Evolutionary conservation across 2,329 filamentous ascomycete species (phyloP).

Genomic region (Corinectria fuckeliana): DNA sequence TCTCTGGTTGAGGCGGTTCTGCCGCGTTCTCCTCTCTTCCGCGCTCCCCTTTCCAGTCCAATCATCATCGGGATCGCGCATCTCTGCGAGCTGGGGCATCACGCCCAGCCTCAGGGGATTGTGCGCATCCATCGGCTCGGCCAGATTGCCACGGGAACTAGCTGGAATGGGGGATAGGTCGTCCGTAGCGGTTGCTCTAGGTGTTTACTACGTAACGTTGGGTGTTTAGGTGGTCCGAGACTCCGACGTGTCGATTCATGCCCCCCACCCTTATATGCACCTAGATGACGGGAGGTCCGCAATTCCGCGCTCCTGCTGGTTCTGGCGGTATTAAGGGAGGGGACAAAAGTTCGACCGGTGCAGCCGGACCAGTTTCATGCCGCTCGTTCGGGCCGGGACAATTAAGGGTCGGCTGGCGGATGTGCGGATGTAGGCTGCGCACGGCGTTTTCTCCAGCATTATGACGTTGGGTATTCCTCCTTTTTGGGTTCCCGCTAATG

Average conservation of each 20-base stretch:
- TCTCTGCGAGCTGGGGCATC: constrained; percentile 9
- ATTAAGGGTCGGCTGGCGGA: neutral
- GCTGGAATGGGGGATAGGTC: neutral
- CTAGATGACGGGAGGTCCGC: constrained; percentile 2
- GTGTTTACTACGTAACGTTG: no score
- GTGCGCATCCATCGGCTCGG: neutral
- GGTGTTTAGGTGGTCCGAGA: neutral
- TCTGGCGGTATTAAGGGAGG: neutral
- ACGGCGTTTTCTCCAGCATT: neutral
- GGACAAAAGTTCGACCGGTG: neutral
- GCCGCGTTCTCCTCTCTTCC: constrained; percentile 12
- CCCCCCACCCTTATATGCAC: constrained; percentile 14
- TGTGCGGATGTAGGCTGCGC: no score
- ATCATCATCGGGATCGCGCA: constrained; percentile 11
- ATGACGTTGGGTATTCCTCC: constrained; percentile 4
- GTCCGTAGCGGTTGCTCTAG: neutral
- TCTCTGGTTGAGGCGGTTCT: constrained; percentile 21
- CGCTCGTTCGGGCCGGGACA: neutral
- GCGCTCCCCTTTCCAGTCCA: constrained; percentile 17
- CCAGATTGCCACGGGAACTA: neutral
- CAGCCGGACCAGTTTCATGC: neutral
- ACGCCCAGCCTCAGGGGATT: neutral
- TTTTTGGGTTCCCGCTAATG: constrained; percentile 9
- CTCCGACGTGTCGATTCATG: neutral
- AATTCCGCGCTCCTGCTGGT: no score